Evolutionary conservation across 2,329 filamentous ascomycete genomes (phyloP).

Genomic region (Aspergillus caelatus): DNA sequence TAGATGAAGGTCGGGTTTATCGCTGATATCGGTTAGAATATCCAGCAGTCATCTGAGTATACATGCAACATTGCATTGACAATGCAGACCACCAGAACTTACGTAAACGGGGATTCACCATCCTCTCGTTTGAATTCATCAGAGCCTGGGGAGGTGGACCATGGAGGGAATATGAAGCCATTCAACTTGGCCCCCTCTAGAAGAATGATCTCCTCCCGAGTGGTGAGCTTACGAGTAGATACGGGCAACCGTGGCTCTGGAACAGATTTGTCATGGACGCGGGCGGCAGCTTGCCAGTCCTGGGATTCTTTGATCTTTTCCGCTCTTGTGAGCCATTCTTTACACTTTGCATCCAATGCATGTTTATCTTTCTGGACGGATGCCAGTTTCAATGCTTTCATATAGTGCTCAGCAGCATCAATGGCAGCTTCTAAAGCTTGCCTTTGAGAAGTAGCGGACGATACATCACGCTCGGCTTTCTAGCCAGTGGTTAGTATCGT

Average conservation of each 20-base stretch:
- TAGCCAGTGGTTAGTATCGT: constrained; percentile 37
- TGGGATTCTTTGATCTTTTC: constrained; percentile 69
- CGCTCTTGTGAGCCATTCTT: constrained; percentile 69
- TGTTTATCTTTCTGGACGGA: constrained; percentile 64
- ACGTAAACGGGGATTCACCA: constrained; percentile 65
- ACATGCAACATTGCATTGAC: not conserved
- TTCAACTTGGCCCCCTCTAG: constrained; percentile 78
- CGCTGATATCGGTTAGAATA: constrained; percentile 53
- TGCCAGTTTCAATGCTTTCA: constrained; percentile 71
- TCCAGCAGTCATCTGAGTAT: constrained; percentile 11
- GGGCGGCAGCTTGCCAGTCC: constrained; percentile 33
- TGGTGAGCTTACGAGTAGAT: constrained; percentile 65
- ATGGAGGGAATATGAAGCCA: constrained; percentile 81
- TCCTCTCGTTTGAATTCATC: constrained; percentile 62
- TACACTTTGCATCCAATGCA: constrained; percentile 69
- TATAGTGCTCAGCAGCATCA: constrained; percentile 75
- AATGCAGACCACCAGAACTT: constrained; percentile 32
- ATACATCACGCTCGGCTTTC: constrained; percentile 58
- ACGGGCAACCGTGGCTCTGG: constrained; percentile 49
- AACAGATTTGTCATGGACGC: constrained; percentile 25
- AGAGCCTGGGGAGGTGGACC: constrained; percentile 66
- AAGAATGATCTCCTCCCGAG: constrained; percentile 74
- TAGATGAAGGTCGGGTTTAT: constrained; percentile 69
- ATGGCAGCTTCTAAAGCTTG: constrained; percentile 77
- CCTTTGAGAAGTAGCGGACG: constrained; percentile 54